Percentiles rank a stretch among this genome's conserved stretches.
Conservation (phyloP, 768 basidiomycete genomes). For the Zangia roseola region DNA sequence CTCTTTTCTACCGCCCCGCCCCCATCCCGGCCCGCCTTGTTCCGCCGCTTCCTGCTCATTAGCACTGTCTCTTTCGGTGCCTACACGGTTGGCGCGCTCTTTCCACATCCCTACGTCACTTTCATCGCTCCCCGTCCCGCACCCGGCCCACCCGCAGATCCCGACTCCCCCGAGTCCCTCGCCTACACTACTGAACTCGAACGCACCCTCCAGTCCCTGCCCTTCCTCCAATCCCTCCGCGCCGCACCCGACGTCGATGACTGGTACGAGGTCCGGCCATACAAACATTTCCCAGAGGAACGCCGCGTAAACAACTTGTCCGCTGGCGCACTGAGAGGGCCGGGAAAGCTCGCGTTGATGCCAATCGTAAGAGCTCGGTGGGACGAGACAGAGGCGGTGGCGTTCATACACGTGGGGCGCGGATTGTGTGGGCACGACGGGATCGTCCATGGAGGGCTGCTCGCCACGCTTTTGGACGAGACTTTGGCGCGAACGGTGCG, state of each 20-base stretch:
- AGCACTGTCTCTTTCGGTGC: conserved; percentile 25
- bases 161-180: conserved; percentile 55
- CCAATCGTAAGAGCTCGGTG: conserved; percentile 72
- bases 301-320: conserved; percentile 80
- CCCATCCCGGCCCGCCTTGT: background rate
- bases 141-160: conserved; percentile 60
- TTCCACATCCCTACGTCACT: conserved; percentile 63
- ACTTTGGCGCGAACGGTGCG: conserved; percentile 74
- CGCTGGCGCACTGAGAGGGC: conserved; percentile 82
- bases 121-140: conserved; percentile 77
- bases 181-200: conserved; percentile 65
- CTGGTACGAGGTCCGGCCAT: conserved; percentile 83
- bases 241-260: conserved; percentile 46
- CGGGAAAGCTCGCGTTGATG: conserved; percentile 77
- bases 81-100: conserved; percentile 61
- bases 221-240: conserved; percentile 54
- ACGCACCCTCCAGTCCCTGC: conserved; percentile 60
- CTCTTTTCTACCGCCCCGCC: conserved; percentile 12
- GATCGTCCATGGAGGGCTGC: conserved; percentile 88
- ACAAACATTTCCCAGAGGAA: conserved; percentile 65
- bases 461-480: conserved; percentile 92
- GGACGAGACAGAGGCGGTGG: conserved; percentile 73
- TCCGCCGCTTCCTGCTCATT: conserved; percentile 21
- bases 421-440: conserved; percentile 93
- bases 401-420: conserved; percentile 79